A percentile compares a stretch with the other conserved stretches of the same genome.
These are phyloP conservation scores for Boletus bicolor DNA, from an alignment of 768 basidiomycete species.

Conservation along the genomic window DNA sequence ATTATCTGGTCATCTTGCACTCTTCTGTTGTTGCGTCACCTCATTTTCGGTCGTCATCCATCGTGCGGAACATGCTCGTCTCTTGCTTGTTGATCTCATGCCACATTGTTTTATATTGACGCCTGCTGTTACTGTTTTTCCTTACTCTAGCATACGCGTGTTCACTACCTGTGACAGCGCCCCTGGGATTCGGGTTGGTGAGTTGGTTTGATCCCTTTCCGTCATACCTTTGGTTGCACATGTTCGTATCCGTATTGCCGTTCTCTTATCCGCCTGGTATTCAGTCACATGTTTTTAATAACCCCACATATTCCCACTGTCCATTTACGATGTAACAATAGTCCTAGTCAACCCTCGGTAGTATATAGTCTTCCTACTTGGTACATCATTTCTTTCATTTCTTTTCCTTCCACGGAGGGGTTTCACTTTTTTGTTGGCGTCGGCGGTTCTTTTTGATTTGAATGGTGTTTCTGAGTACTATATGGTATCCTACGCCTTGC, in stretches of 20 bases:
- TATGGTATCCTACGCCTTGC: constrained; percentile 10
- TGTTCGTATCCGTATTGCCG: constrained; percentile 12
- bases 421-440: background rate
- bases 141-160: constrained; percentile 18
- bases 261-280: constrained; percentile 17
- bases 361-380: constrained; percentile 28
- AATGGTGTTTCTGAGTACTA: background rate
- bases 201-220: constrained; percentile 13
- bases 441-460: constrained; percentile 2
- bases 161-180: constrained; percentile 7
- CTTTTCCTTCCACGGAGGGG: background rate
- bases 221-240: constrained; percentile 20
- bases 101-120: constrained; percentile 8
- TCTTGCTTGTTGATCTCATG: constrained; percentile 17
- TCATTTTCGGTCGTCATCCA: constrained; percentile 14
- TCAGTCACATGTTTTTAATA: constrained; percentile 23
- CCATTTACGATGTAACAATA: constrained; percentile 35
- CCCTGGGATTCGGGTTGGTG: constrained; percentile 11
- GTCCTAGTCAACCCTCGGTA: constrained; percentile 30
- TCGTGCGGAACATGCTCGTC: constrained; percentile 21
- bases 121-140: constrained; percentile 9
- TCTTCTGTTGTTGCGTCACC: constrained; percentile 17
- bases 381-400: constrained; percentile 1
- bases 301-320: constrained; percentile 27
- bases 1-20: constrained; percentile 23